Base-by-base conservation (phyloP, 148 eudicot genomes). In the Nyssa sinensis region DNA sequence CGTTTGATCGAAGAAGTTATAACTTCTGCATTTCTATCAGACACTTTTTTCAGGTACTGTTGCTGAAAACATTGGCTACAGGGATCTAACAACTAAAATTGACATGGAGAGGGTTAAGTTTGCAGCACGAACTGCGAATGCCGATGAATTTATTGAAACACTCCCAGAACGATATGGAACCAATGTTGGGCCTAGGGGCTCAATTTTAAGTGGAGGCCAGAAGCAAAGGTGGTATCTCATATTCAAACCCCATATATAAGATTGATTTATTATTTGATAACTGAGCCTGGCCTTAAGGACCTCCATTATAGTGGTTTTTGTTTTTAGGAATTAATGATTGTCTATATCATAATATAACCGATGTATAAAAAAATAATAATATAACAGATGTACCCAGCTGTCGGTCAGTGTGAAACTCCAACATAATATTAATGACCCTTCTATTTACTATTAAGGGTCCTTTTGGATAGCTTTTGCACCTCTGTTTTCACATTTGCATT, bases 41-140 rank as follows among this genome's bases (percentile, higher is more conserved):
- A 91, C 81, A 69, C 87, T 95, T 73, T 92, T 92, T 79, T 82
- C 98, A 64, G 98, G 98, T 69, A 92, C 96, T 25, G 82, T 92
- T 69, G 92, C 96, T 62, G 96, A 95, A 85, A 95, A 92, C 79
- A 89, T 95, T 85, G 97, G 97, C 39, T 95, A 95, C 69, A 86
- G 86, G 86, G 98, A 92, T 79, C 62, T 90, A 67, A 81, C 75
- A 64, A 84, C 83, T 73, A 87, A 82, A 70, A 86, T 92, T 76
- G 91, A 95, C 83, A 81, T 85, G 88, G 93, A 88, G 76, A 89
- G 84, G 83, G 98, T 95, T 62, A 70, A 83, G 85, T 71, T 69
- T 78, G 97, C 96, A 30, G 91, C 98, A 68, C 78, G 71, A 89
- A 92, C 87, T 62, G 98, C 98, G 65, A 95, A 92, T 83, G 98